A percentile compares a stretch with the other conserved stretches of the same genome.
These are phyloP conservation scores for Sindora glabra DNA, from an alignment of 306 rosid species.

Conservation along the genomic window DNA sequence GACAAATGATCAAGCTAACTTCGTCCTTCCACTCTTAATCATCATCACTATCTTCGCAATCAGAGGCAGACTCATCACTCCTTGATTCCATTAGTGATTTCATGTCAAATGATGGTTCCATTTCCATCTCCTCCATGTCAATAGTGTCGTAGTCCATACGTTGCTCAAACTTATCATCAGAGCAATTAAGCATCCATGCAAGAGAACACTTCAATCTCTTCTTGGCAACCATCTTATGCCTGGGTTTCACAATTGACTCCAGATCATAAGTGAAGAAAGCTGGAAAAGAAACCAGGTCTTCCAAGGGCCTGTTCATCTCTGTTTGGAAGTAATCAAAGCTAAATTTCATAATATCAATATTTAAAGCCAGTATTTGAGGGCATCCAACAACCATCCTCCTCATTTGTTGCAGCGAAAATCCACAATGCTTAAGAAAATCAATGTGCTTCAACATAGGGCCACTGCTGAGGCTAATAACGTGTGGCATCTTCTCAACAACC, in stretches of 20 bases:
- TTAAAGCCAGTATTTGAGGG: conserved; percentile 90
- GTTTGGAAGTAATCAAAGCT: conserved; percentile 61
- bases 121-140: conserved; percentile 93
- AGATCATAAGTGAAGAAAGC: conserved; percentile 84
- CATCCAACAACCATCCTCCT: conserved; percentile 64
- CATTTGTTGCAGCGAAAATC: conserved; percentile 53
- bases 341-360: conserved; percentile 75
- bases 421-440: conserved; percentile 66
- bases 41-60: conserved; percentile 55
- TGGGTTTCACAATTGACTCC: conserved; percentile 81
- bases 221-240: conserved; percentile 54
- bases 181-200: conserved; percentile 94
- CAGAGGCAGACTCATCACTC: conserved; percentile 59
- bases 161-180: conserved; percentile 75
- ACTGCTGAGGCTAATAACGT: conserved; percentile 62
- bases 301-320: conserved; percentile 72
- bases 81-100: conserved; percentile 59
- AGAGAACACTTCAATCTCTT: conserved; percentile 81
- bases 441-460: conserved; percentile 68
- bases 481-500: conserved; percentile 93
- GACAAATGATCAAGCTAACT: no score
- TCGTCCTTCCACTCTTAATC: conserved; percentile 33
- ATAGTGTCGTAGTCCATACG: conserved; percentile 89
- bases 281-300: conserved; percentile 74
- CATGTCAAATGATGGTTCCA: conserved; percentile 63